Evolutionary conservation across 225 moss, liverwort and hornwort genomes (phyloP).

Genomic region (Rhytidiadelphus loreus): DNA sequence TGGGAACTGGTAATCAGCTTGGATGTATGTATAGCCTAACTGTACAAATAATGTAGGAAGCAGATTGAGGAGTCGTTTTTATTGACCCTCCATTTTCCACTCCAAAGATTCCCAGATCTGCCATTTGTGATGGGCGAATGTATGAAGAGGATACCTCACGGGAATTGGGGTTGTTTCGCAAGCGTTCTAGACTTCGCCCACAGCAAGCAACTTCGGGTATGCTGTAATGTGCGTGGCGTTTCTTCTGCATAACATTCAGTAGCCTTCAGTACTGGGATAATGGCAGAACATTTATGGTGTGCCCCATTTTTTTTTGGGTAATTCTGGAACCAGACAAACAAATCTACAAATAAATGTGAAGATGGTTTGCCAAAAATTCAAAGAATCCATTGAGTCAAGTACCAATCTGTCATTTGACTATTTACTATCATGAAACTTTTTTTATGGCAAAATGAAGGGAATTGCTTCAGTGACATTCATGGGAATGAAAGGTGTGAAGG

Average conservation of each 20-base stretch:
- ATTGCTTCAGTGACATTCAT: too few relatives aligned
- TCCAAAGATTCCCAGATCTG: background rate
- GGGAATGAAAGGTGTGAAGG: too few relatives aligned
- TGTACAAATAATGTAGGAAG: conserved; percentile 3
- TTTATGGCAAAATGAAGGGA: too few relatives aligned
- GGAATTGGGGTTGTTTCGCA: background rate
- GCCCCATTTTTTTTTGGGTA: too few relatives aligned
- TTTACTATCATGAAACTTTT: too few relatives aligned
- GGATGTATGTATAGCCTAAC: background rate
- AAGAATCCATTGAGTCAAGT: too few relatives aligned
- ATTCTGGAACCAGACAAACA: too few relatives aligned
- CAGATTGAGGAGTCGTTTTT: background rate
- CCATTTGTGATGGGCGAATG: background rate
- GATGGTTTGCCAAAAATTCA: too few relatives aligned
- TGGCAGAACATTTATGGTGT: too few relatives aligned
- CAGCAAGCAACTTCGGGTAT: background rate
- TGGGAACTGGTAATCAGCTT: background rate
- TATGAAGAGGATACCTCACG: background rate
- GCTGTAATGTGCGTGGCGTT: background rate
- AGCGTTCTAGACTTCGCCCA: background rate
- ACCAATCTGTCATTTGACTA: too few relatives aligned
- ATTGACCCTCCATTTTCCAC: background rate
- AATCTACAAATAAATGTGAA: too few relatives aligned
- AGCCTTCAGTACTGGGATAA: too few relatives aligned
- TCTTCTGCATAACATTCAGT: background rate